Percentiles rank a stretch among this genome's conserved stretches.
phyloP scores from a whole-genome alignment of 306 rosid species.

The Neltuma alba region DNA sequence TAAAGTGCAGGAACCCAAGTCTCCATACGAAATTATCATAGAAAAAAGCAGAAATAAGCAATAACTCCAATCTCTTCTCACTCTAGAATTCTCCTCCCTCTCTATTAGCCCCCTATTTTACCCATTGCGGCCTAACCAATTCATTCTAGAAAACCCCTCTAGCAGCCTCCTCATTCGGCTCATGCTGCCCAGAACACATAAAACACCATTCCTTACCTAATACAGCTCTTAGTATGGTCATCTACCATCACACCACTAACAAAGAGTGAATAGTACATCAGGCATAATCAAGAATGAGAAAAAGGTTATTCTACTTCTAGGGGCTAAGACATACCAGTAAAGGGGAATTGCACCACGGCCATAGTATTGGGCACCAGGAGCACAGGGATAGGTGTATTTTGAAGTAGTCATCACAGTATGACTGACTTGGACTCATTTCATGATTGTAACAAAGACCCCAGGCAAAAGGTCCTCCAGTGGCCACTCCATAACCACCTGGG shows the following conservation, averaged over 20 bases:
- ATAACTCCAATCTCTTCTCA: background rate
- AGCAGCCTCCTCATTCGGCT: background rate
- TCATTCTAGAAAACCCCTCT: background rate
- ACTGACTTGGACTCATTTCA: slow-evolving; percentile 95
- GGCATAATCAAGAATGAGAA: background rate
- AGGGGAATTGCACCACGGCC: slow-evolving; percentile 97
- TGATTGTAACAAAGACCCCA: slow-evolving; percentile 94
- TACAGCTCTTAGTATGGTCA: background rate
- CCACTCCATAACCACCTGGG: slow-evolving; percentile 92
- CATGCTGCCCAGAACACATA: background rate
- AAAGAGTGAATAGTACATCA: background rate
- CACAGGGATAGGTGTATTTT: slow-evolving; percentile 80
- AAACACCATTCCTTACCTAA: background rate
- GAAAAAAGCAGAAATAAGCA: background rate
- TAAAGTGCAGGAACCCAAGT: background rate
- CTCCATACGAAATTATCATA: background rate
- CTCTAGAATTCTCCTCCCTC: background rate
- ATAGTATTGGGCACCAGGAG: slow-evolving; percentile 85
- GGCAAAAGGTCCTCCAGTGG: slow-evolving; percentile 92
- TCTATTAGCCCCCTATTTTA: background rate
- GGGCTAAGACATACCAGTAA: slow-evolving; percentile 65
- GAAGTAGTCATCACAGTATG: slow-evolving; percentile 83
- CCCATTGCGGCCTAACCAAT: background rate
- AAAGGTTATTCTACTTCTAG: background rate
- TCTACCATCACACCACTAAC: slow-evolving; percentile 2